Percentiles rank a stretch among this genome's conserved stretches.
Evolutionary conservation across 2,329 filamentous ascomycete genomes (phyloP).

Genomic region (Rutstroemia sp.): DNA sequence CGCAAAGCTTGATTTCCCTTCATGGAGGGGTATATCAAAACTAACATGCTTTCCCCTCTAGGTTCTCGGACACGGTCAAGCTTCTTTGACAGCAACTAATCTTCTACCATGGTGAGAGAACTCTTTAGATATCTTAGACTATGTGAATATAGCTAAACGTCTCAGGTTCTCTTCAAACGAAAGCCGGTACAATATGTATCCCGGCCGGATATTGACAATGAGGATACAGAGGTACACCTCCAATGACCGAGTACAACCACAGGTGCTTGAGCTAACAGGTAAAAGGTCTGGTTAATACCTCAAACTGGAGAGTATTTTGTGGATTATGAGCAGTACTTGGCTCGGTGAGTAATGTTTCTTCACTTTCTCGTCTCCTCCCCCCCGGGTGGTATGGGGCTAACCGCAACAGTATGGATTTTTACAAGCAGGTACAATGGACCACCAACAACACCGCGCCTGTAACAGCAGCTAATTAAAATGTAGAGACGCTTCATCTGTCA

Average conservation of each 20-base stretch:
- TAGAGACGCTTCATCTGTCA: constrained; percentile 82
- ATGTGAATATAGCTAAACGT: constrained; percentile 9
- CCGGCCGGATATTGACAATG: constrained; percentile 65
- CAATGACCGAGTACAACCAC: constrained; percentile 13
- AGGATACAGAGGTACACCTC: constrained; percentile 67
- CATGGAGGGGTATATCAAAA: constrained; percentile 16
- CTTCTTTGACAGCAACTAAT: constrained; percentile 11
- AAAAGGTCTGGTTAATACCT: constrained; percentile 82
- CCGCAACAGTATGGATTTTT: constrained; percentile 72
- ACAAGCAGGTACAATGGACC: constrained; percentile 63
- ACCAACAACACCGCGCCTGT: neutral
- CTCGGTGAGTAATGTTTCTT: constrained; percentile 53
- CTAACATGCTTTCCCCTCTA: constrained; percentile 19
- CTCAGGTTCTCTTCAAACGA: constrained; percentile 86
- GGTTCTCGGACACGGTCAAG: constrained; percentile 14
- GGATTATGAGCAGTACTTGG: constrained; percentile 79
- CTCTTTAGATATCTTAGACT: neutral
- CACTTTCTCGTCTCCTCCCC: constrained; percentile 1
- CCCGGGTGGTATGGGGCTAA: constrained; percentile 2
- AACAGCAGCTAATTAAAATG: constrained; percentile 19
- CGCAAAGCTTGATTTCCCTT: constrained; percentile 5
- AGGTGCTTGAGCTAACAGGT: neutral
- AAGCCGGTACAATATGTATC: constrained; percentile 84
- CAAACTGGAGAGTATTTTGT: constrained; percentile 86
- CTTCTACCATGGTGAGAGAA: constrained; percentile 23